A percentile compares a stretch with the other conserved stretches of the same genome.
These are phyloP conservation scores for Cynanchum wilfordii DNA, from an alignment of 257 asterid species.

Conservation along the genomic window DNA sequence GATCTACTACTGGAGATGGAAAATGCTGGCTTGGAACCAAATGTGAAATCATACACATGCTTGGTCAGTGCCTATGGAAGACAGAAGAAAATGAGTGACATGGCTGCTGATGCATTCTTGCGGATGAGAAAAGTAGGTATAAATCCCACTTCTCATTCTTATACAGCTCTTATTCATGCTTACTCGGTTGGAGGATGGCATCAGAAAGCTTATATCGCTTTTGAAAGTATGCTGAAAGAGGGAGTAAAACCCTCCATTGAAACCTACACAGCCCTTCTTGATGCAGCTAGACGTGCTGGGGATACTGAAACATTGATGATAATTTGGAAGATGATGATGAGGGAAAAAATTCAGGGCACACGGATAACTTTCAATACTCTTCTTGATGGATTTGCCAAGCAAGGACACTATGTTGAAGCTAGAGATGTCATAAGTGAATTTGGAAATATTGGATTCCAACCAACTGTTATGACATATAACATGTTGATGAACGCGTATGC, in stretches of 20 bases:
- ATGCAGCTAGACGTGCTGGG: conserved; percentile 79
- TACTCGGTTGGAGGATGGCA: conserved; percentile 75
- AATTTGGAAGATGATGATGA: conserved; percentile 84
- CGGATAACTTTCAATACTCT: conserved; percentile 75
- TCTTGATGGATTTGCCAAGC: conserved; percentile 87
- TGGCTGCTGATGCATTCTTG: conserved; percentile 85
- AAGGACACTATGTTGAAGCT: conserved; percentile 71
- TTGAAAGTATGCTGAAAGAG: conserved; percentile 67
- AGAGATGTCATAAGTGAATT: conserved; percentile 77
- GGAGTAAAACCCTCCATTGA: conserved; percentile 72
- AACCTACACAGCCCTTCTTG: conserved; percentile 81
- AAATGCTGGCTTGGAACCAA: conserved; percentile 53
- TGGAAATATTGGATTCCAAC: conserved; percentile 72
- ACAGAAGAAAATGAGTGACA: conserved; percentile 70
- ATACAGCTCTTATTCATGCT: conserved; percentile 89
- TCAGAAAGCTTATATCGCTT: conserved; percentile 68
- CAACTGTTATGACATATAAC: conserved; percentile 88
- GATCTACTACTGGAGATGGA: conserved; percentile 75
- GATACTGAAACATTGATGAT: conserved; percentile 73
- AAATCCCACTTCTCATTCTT: conserved; percentile 78
- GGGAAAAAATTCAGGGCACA: conserved; percentile 55
- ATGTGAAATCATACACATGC: conserved; percentile 82
- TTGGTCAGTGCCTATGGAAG: conserved; percentile 87
- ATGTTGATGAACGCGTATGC: conserved; percentile 91
- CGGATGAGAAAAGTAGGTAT: conserved; percentile 80